Evolutionary conservation across 2,329 filamentous ascomycete genomes (phyloP).

Genomic region (Herpotrichia juniperi): DNA sequence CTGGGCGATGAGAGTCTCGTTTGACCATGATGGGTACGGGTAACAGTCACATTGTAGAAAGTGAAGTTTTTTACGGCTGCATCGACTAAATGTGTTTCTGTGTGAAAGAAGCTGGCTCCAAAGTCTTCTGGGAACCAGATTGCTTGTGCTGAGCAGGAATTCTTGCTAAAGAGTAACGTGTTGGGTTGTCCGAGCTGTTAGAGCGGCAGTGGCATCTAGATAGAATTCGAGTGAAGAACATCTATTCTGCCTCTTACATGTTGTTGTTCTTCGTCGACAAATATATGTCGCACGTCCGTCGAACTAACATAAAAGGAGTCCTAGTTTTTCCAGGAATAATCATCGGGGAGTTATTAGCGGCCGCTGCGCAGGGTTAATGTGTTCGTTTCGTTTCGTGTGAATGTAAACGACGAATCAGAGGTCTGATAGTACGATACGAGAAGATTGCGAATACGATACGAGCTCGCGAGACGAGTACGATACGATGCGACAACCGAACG

Average conservation of each 20-base stretch:
- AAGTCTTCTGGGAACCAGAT: conserved; percentile 10
- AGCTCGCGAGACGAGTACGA: no score
- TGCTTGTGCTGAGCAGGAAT: background rate
- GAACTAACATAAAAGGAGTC: no score
- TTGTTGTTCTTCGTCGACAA: no score
- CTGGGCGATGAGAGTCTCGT: conserved; percentile 21
- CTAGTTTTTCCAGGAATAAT: no score
- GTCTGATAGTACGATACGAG: background rate
- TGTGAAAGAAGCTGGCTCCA: conserved; percentile 11
- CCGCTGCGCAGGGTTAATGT: background rate
- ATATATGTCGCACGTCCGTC: no score
- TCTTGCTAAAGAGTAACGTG: background rate
- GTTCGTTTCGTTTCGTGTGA: background rate
- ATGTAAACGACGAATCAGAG: no score
- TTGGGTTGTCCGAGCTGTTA: background rate
- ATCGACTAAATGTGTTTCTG: conserved; percentile 5
- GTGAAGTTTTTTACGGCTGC: conserved; percentile 8
- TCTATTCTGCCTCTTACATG: no score
- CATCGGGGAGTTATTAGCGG: background rate
- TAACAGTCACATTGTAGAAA: conserved; percentile 27
- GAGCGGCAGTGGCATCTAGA: background rate
- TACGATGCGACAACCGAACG: background rate
- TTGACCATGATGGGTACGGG: conserved; percentile 20
- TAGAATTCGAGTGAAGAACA: no score
- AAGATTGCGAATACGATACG: conserved; percentile 1